Base-by-base conservation (phyloP, 257 asterid genomes). In the Osmanthus fragrans region DNA sequence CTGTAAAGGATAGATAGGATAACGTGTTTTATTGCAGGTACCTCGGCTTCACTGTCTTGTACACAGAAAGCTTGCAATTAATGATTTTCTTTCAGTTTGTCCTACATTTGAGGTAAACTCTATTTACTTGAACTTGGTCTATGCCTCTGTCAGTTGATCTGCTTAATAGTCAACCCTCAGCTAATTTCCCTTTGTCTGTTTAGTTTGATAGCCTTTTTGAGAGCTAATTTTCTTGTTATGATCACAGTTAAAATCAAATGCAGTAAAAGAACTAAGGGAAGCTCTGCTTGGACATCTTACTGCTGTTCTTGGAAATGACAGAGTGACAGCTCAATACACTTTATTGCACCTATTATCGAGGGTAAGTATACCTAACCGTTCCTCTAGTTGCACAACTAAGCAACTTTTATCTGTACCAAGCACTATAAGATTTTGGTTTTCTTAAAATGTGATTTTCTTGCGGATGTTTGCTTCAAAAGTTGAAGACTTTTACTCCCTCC, bases 31-130 rank as follows among this genome's bases (percentile, higher is more conserved):
- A 33, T 72, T 80, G 83, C 87, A 93, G 96, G 98, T 92, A 49
- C 98, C 99, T 73, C 90, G 95, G 29, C 89, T 95, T 75, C 98
- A 95, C 80, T 95, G 98, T 84, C 81, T 90, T 70, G 78, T 85
- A 45, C 89, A 88, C 88, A 85, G 86, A 81, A 93, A 92, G 87
- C 94, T 93, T 84, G 86, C 79, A n/a, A 81, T 13, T 70, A 75
- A 74, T 76, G 98, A 93, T 89, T 90, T 90, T 72, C 86, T 95
- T 77, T 76, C 86, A 7, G 76, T 76, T 64, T 73, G 87, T 73
- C 81, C 88, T 66, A 75, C 67, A 63, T 58, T 87, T 58, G 97
- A 93, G 97, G 99, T 89, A 66, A 85, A 83, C 79, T 64, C 4
- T 37, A 56, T 71, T 67, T 47, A 71, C 70, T 72, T 34, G 73